phyloP scores from a whole-genome alignment of 495 filamentous ascomycete genomes.

The Stereocaulon alpinum region DNA sequence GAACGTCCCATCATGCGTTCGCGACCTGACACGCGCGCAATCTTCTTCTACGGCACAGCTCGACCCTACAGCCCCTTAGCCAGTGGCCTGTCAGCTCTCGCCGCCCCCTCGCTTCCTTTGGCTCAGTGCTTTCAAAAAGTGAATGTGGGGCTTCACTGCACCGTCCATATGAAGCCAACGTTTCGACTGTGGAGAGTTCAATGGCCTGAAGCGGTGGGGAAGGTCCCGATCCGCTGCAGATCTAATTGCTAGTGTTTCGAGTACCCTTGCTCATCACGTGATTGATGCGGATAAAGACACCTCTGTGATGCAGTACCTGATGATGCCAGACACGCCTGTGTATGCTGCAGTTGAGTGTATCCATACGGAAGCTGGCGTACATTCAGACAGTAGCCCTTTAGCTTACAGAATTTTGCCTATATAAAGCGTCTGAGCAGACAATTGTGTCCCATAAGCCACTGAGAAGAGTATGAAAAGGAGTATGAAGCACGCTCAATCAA shows the following conservation, averaged over 20 bases:
- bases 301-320: not conserved
- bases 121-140: not conserved
- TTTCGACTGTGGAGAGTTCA: not conserved
- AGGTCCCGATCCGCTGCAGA: slow-evolving; percentile 4
- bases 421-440: no score
- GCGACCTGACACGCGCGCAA: not conserved
- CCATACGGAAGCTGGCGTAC: no score
- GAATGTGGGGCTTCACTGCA: not conserved
- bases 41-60: not conserved
- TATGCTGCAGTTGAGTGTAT: no score
- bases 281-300: no score
- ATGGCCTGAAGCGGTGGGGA: slow-evolving; percentile 3
- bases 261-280: no score
- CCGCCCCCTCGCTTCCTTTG: not conserved
- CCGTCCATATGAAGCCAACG: not conserved
- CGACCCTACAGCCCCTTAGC: not conserved
- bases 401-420: no score
- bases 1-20: not conserved
- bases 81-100: not conserved
- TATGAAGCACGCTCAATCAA: no score
- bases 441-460: no score
- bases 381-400: no score
- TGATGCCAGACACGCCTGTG: not conserved
- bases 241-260: not conserved
- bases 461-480: no score